Percentiles rank a stretch among this genome's conserved stretches.
Evolutionary conservation across 192 early-diverging fungal species (phyloP).

Genomic region (Spizellomyces punctatus): DNA sequence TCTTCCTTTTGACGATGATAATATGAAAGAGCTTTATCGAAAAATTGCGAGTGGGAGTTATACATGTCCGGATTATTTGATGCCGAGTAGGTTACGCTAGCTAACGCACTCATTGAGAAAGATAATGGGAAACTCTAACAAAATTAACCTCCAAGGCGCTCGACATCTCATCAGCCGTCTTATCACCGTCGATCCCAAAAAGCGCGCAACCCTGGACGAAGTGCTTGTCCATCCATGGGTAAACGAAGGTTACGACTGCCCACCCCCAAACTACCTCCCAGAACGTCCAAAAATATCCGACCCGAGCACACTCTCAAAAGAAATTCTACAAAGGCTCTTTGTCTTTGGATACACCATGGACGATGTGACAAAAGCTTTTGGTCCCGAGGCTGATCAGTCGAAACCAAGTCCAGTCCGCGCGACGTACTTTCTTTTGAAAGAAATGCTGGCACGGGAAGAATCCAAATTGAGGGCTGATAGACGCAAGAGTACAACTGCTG

Average conservation of each 20-base stretch:
- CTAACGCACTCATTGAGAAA: conserved; percentile 69
- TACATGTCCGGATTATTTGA: conserved; percentile 60
- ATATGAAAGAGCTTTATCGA: conserved; percentile 79
- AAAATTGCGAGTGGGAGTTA: conserved; percentile 77
- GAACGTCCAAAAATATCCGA: conserved; percentile 34
- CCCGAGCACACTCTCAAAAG: conserved; percentile 22
- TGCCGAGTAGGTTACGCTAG: conserved; percentile 39
- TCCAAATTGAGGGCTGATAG: conserved; percentile 16
- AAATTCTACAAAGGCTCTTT: conserved; percentile 46
- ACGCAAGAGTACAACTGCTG: not conserved
- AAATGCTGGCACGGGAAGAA: conserved; percentile 57
- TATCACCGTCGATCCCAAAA: conserved; percentile 71
- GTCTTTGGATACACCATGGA: conserved; percentile 51
- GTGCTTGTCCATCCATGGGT: conserved; percentile 78
- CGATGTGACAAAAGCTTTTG: conserved; percentile 47
- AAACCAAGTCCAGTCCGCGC: conserved; percentile 47
- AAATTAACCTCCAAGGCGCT: conserved; percentile 37
- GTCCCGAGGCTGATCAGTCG: conserved; percentile 17
- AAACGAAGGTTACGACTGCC: conserved; percentile 69
- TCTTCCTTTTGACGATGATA: conserved; percentile 84
- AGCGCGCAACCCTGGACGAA: conserved; percentile 69
- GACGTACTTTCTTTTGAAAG: conserved; percentile 55
- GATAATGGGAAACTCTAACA: conserved; percentile 59
- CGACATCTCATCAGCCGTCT: conserved; percentile 68
- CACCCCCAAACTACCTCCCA: conserved; percentile 69